Percentiles rank a stretch among this genome's conserved stretches.
Conservation (phyloP, 2,329 filamentous ascomycete species). For the Aureobasidium mangrovei region DNA sequence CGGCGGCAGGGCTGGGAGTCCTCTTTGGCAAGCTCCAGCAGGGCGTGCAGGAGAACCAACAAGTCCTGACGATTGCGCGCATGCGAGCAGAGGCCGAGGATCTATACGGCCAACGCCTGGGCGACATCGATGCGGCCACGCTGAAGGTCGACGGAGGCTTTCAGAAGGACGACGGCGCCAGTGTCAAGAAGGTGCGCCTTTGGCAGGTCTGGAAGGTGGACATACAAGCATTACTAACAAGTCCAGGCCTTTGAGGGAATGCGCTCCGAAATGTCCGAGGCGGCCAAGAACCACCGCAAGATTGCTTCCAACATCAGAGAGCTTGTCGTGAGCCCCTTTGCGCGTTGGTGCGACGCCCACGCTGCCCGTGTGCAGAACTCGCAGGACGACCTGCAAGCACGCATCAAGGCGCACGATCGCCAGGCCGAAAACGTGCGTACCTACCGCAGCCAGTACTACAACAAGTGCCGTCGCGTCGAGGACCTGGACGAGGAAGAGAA, state of each 20-base stretch:
- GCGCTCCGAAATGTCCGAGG: constrained; percentile 84
- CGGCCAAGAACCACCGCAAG: constrained; percentile 81
- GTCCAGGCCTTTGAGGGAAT: constrained; percentile 84
- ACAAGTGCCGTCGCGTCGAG: constrained; percentile 93
- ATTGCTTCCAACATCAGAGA: constrained; percentile 95
- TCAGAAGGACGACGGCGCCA: constrained; percentile 85
- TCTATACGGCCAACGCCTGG: constrained; percentile 68
- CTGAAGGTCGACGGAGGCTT: constrained; percentile 82
- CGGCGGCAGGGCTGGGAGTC: constrained; percentile 61
- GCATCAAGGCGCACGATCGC: constrained; percentile 87
- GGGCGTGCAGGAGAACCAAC: constrained; percentile 88
- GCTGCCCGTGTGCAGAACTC: constrained; percentile 84
- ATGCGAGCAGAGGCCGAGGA: constrained; percentile 96
- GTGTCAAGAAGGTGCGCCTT: constrained; percentile 71
- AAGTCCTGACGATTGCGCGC: constrained; percentile 81
- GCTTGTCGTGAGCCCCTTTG: constrained; percentile 87
- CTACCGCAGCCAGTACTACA: constrained; percentile 92
- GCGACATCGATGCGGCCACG: constrained; percentile 70
- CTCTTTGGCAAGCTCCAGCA: constrained; percentile 96
- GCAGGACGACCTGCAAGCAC: constrained; percentile 83
- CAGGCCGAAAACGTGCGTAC: constrained; percentile 89
- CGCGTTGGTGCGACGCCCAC: constrained; percentile 93
- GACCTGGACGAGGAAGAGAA: constrained; percentile 98
- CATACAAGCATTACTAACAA: constrained; percentile 1
- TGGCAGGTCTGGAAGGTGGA: neutral